Evolutionary conservation across 495 filamentous ascomycete genomes (phyloP).

Genomic region (Poronia punctata): DNA sequence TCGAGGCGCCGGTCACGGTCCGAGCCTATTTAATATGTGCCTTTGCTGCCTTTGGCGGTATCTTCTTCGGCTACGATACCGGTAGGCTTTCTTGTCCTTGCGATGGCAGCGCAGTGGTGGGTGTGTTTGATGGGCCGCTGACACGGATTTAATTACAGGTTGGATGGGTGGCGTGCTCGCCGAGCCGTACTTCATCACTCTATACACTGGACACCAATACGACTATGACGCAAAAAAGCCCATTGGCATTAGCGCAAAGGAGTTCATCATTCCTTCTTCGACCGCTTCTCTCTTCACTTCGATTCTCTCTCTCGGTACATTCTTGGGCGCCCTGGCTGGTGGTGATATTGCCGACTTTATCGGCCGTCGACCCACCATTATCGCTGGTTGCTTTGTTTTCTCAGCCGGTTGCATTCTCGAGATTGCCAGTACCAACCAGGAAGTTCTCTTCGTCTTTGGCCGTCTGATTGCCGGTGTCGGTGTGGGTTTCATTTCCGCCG

Average conservation of each 20-base stretch:
- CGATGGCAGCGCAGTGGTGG: not conserved
- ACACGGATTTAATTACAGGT: conserved; percentile 48
- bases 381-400: conserved; percentile 52
- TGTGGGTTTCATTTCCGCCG: conserved; percentile 48
- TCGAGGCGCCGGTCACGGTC: conserved; percentile 55
- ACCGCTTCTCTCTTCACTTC: conserved; percentile 56
- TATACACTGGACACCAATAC: conserved; percentile 39
- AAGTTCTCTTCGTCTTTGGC: conserved; percentile 58
- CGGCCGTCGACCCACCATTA: conserved; percentile 55
- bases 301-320: conserved; percentile 60
- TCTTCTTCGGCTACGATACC: conserved; percentile 53
- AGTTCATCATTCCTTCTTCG: conserved; percentile 40
- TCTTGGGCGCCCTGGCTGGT: conserved; percentile 58
- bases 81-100: conserved; percentile 33
- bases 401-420: conserved; percentile 53
- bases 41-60: conserved; percentile 55
- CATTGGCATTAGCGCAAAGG: conserved; percentile 19
- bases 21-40: conserved; percentile 56
- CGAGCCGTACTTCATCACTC: conserved; percentile 41
- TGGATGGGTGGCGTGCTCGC: conserved; percentile 51
- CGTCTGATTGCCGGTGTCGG: conserved; percentile 59
- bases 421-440: conserved; percentile 49
- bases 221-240: conserved; percentile 43
- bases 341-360: conserved; percentile 57
- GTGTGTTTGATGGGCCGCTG: conserved; percentile 40